Evolutionary conservation across 2,329 filamentous ascomycete genomes (phyloP).

Genomic region (Ascochyta clinopodiicola): DNA sequence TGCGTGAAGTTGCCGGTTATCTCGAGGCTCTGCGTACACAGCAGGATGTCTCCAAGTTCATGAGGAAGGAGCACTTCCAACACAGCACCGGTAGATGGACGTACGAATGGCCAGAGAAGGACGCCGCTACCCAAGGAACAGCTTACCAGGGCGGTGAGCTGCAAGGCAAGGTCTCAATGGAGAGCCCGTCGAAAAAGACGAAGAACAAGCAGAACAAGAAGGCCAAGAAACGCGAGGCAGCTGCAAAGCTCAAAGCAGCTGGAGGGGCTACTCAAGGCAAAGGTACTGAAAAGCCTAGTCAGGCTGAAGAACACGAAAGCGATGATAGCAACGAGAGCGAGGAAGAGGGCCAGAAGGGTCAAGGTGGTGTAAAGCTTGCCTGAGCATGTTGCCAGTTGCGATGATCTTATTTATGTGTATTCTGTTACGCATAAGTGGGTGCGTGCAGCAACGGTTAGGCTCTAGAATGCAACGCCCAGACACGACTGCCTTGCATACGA

Average conservation of each 20-base stretch:
- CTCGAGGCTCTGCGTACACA: constrained; percentile 59
- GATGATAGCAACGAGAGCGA: not conserved
- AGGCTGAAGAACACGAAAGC: not conserved
- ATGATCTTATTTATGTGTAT: too few species aligned
- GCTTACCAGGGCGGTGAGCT: constrained; percentile 3
- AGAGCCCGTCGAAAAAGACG: constrained; percentile 2
- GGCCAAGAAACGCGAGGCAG: constrained; percentile 9
- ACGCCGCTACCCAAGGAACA: not conserved
- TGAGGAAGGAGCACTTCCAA: constrained; percentile 51
- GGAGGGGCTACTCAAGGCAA: not conserved
- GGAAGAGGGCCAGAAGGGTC: not conserved
- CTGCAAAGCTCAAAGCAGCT: not conserved
- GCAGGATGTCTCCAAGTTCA: constrained; percentile 68
- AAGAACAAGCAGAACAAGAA: constrained; percentile 8
- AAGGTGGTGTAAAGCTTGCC: constrained; percentile 3
- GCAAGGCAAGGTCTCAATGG: constrained; percentile 7
- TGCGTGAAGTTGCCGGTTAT: constrained; percentile 60
- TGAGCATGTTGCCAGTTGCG: not conserved
- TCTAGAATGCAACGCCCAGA: too few species aligned
- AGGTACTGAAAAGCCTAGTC: not conserved
- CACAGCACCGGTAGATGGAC: constrained; percentile 32
- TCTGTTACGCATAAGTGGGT: too few species aligned
- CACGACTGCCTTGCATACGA: too few species aligned
- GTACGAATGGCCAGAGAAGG: constrained; percentile 34
- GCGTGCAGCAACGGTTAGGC: too few species aligned